Evolutionary conservation across 2,329 filamentous ascomycete genomes (phyloP).

Genomic region (Zopfia rhizophila): DNA sequence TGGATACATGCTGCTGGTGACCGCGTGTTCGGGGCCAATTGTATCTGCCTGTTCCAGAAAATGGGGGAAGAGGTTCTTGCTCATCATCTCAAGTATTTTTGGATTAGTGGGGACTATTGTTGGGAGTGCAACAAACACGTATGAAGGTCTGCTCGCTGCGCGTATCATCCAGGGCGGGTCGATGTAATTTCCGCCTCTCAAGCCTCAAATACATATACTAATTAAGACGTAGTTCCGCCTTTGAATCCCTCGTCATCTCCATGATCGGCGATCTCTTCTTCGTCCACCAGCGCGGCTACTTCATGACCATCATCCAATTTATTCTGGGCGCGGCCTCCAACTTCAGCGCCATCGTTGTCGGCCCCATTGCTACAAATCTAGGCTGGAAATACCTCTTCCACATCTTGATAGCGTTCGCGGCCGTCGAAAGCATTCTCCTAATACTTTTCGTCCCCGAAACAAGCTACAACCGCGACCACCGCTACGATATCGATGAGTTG

Average conservation of each 20-base stretch:
- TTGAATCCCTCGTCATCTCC: constrained; percentile 47
- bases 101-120: constrained; percentile 43
- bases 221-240: constrained; percentile 36
- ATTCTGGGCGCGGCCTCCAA: constrained; percentile 49
- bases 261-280: constrained; percentile 51
- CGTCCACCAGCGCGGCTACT: constrained; percentile 49
- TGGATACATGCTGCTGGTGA: constrained; percentile 51
- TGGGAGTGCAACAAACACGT: constrained; percentile 37
- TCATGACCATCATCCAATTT: constrained; percentile 49
- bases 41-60: constrained; percentile 44
- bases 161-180: constrained; percentile 45
- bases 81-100: constrained; percentile 44
- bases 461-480: constrained; percentile 55
- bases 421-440: constrained; percentile 55
- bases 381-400: constrained; percentile 57
- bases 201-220: constrained; percentile 1
- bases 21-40: constrained; percentile 45
- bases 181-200: constrained; percentile 24
- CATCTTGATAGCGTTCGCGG: constrained; percentile 60
- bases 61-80: constrained; percentile 44
- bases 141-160: constrained; percentile 42
- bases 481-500: constrained; percentile 45
- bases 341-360: constrained; percentile 49
- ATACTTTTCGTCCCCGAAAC: constrained; percentile 64
- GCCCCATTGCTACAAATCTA: constrained; percentile 46